A percentile compares a stretch with the other conserved stretches of the same genome.
Evolutionary conservation across 1,284 basidiomycete species (phyloP).

Genomic region (Heterobasidion parviporum): DNA sequence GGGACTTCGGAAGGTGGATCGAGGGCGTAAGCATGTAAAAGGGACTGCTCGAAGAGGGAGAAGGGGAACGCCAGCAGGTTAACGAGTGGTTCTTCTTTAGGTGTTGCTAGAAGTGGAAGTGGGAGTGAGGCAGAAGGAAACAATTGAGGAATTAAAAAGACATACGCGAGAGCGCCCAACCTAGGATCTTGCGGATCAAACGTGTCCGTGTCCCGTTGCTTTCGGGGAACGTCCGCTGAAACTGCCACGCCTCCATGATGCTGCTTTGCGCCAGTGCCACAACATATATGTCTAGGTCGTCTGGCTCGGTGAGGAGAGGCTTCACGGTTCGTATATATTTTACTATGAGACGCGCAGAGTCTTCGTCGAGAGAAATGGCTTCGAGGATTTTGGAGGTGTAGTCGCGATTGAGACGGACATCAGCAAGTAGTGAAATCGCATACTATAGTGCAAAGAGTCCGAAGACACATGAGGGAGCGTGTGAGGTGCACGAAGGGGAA

Average conservation of each 20-base stretch:
- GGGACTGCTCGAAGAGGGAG: conserved; percentile 49
- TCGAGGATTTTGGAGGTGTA: conserved; percentile 69
- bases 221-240: conserved; percentile 60
- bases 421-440: conserved; percentile 63
- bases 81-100: conserved; percentile 45
- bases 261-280: conserved; percentile 56
- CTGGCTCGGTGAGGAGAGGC: conserved; percentile 54
- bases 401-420: conserved; percentile 65
- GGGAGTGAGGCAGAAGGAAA: not conserved
- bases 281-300: conserved; percentile 60
- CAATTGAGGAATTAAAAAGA: conserved; percentile 11
- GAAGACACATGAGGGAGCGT: not conserved
- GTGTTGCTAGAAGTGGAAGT: conserved; percentile 34
- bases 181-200: conserved; percentile 52
- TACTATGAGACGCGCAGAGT: conserved; percentile 47
- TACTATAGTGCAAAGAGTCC: conserved; percentile 27
- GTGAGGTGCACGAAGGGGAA: not conserved
- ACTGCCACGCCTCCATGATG: conserved; percentile 65
- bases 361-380: conserved; percentile 46
- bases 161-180: conserved; percentile 64
- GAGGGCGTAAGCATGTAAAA: conserved; percentile 48
- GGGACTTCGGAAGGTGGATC: conserved; percentile 45
- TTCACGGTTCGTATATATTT: conserved; percentile 65
- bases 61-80: conserved; percentile 58
- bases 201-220: conserved; percentile 38